A percentile compares a stretch with the other conserved stretches of the same genome.
Conservation (phyloP, 2,329 filamentous ascomycete genomes). For the Claviceps pazoutovae region DNA sequence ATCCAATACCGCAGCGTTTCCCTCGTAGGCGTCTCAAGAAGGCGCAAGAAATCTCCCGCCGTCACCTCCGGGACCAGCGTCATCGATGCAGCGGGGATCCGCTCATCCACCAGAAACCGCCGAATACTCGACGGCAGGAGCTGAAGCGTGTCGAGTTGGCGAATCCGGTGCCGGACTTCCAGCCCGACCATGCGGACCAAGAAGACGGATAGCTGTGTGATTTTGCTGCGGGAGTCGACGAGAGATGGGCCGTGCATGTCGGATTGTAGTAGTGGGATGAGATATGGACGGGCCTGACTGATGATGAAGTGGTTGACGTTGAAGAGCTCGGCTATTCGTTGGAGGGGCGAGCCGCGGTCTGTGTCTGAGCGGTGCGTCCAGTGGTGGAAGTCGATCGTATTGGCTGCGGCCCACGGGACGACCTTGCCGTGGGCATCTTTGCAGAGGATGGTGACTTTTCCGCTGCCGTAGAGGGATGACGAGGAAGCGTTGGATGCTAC, state of each 20-base stretch:
- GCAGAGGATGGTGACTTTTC: slow-evolving; percentile 54
- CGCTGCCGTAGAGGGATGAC: slow-evolving; percentile 49
- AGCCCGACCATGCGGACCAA: slow-evolving; percentile 55
- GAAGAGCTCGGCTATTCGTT: slow-evolving; percentile 67
- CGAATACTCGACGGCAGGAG: slow-evolving; percentile 56
- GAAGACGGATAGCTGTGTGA: slow-evolving; percentile 42
- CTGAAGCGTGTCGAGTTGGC: slow-evolving; percentile 66
- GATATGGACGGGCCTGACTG: slow-evolving; percentile 79
- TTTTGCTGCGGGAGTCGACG: slow-evolving; percentile 43
- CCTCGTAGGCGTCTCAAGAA: slow-evolving; percentile 72
- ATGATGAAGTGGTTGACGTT: slow-evolving; percentile 94
- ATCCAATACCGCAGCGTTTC: slow-evolving; percentile 77
- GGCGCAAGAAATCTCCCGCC: slow-evolving; percentile 55
- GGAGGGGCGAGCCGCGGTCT: slow-evolving; percentile 50
- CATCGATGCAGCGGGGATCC: slow-evolving; percentile 61
- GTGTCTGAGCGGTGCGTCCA: slow-evolving; percentile 53
- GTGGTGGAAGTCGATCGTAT: slow-evolving; percentile 49
- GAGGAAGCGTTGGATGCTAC: slow-evolving; percentile 61
- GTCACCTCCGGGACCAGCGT: slow-evolving; percentile 72
- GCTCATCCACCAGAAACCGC: slow-evolving; percentile 70
- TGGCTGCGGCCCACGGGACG: slow-evolving; percentile 55
- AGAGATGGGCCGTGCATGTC: slow-evolving; percentile 64
- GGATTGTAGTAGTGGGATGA: slow-evolving; percentile 71
- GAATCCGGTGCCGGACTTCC: slow-evolving; percentile 67
- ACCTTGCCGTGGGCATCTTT: slow-evolving; percentile 63